Evolutionary conservation across 257 asterid species (phyloP).

Genomic region (Solanum chilense): DNA sequence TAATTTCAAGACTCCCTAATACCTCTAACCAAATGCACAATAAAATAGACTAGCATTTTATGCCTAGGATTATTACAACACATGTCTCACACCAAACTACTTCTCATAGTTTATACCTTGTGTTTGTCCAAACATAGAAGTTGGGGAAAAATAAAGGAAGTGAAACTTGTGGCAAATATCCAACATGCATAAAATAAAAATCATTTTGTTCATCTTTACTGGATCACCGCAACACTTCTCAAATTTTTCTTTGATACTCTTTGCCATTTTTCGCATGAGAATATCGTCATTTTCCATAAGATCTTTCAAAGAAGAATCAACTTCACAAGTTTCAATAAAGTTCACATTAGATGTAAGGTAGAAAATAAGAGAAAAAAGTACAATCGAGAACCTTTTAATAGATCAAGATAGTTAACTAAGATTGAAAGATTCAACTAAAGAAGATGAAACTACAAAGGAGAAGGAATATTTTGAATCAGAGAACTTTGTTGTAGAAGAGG

Average conservation of each 20-base stretch:
- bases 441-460: too few species aligned
- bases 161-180: not conserved
- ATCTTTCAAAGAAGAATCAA: too few species aligned
- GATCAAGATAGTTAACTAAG: too few species aligned
- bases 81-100: not conserved
- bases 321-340: too few species aligned
- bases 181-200: not conserved
- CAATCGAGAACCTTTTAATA: too few species aligned
- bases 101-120: not conserved
- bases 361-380: too few species aligned
- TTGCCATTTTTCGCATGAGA: too few species aligned
- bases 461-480: too few species aligned
- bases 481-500: too few species aligned
- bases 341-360: too few species aligned
- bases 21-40: not conserved
- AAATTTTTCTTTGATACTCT: not conserved
- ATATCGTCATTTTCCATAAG: too few species aligned
- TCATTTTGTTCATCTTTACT: not conserved
- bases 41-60: not conserved
- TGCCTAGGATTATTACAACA: not conserved
- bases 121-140: not conserved
- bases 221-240: not conserved
- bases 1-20: not conserved
- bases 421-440: too few species aligned
- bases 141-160: not conserved